Conservation (phyloP, 1,284 basidiomycete species). For the Malassezia psittaci region DNA sequence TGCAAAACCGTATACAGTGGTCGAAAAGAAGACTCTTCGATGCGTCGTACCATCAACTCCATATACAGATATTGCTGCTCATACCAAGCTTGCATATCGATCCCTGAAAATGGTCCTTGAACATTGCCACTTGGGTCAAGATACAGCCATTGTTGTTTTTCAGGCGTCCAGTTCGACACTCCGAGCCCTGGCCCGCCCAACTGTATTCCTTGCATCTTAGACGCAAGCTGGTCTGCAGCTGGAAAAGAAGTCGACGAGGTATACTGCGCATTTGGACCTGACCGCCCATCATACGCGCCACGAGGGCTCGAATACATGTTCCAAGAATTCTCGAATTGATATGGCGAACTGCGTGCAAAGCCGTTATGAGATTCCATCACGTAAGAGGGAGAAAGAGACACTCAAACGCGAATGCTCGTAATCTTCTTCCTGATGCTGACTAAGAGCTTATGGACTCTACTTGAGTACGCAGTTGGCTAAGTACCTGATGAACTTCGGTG, state of each 20-base stretch:
- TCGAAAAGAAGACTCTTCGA: conserved; percentile 45
- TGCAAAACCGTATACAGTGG: conserved; percentile 47
- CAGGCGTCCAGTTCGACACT: conserved; percentile 49
- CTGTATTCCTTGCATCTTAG: background rate
- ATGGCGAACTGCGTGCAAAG: background rate
- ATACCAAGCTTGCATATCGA: conserved; percentile 92
- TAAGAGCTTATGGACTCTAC: background rate
- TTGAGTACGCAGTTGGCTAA: background rate
- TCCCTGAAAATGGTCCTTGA: conserved; percentile 86
- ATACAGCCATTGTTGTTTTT: conserved; percentile 75
- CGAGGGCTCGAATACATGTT: background rate
- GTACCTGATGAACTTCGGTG: background rate
- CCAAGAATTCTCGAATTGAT: background rate
- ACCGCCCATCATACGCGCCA: background rate
- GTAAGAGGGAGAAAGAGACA: background rate
- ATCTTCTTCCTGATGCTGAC: background rate
- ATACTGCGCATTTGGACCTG: background rate
- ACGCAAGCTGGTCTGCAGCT: background rate
- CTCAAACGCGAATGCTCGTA: background rate
- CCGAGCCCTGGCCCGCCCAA: background rate
- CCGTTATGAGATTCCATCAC: background rate
- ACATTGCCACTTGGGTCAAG: conserved; percentile 77
- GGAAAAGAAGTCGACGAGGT: background rate
- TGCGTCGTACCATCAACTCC: conserved; percentile 72
- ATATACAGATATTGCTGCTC: conserved; percentile 80